Evolutionary conservation across 192 early-diverging fungal species (phyloP).

Genomic region (Coemansia sp.): DNA sequence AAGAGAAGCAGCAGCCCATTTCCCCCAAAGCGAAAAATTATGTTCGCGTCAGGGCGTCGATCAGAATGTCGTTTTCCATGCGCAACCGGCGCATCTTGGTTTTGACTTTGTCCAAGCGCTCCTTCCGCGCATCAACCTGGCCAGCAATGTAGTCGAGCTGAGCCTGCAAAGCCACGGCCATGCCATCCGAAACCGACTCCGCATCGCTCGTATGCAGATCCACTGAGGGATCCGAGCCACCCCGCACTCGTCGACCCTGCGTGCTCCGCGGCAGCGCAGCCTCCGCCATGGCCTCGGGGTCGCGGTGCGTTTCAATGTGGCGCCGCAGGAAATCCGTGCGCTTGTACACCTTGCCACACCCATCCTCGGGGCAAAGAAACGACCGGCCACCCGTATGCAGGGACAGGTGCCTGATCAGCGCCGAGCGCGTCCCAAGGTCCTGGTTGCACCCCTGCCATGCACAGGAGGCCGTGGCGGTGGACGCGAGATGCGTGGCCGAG

Average conservation of each 20-base stretch:
- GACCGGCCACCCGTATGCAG: constrained; percentile 68
- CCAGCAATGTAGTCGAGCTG: constrained; percentile 24
- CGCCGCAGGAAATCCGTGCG: constrained; percentile 61
- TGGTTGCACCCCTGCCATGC: constrained; percentile 51
- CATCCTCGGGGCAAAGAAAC: constrained; percentile 57
- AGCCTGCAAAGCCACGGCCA: constrained; percentile 16
- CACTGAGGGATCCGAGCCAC: neutral
- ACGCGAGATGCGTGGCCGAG: constrained; percentile 25
- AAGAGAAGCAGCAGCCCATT: no score
- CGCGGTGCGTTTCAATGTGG: constrained; percentile 56
- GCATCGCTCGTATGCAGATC: neutral
- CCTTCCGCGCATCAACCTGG: constrained; percentile 19
- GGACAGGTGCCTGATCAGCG: constrained; percentile 58
- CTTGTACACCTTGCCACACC: constrained; percentile 64
- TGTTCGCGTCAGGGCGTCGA: constrained; percentile 17
- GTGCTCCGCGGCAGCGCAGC: neutral
- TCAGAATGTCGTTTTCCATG: constrained; percentile 35
- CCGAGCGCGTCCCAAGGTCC: no score
- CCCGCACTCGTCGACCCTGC: neutral
- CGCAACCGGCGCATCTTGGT: constrained; percentile 31
- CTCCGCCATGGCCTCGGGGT: no score
- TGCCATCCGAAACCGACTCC: constrained; percentile 5
- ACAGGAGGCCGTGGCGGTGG: neutral
- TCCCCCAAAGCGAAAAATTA: no score
- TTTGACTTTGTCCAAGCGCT: constrained; percentile 10